phyloP scores from a whole-genome alignment of 768 basidiomycete species.

The Holtermannia corniformis region DNA sequence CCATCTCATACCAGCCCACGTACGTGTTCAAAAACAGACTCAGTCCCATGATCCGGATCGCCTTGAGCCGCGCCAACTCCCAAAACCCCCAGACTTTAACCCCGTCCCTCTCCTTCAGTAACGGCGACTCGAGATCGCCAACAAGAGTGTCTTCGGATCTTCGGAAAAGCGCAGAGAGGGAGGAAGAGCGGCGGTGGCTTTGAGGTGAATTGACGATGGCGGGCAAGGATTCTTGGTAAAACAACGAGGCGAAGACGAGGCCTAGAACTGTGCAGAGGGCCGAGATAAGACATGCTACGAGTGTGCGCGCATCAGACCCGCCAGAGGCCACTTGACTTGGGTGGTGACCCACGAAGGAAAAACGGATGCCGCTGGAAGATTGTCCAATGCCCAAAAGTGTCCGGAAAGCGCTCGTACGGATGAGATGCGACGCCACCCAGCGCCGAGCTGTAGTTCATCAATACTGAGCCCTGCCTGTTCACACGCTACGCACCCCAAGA shows the following conservation, averaged over 20 bases:
- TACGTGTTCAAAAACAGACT: slow-evolving; percentile 36
- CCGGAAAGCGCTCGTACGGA: slow-evolving; percentile 34
- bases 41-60: slow-evolving; percentile 25
- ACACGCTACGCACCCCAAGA: slow-evolving; percentile 25
- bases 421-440: slow-evolving; percentile 34
- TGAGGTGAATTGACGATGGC: slow-evolving; percentile 1
- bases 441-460: slow-evolving; percentile 12
- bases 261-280: slow-evolving; percentile 26
- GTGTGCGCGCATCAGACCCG: neutral
- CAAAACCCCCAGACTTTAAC: slow-evolving; percentile 29
- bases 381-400: slow-evolving; percentile 18
- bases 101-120: neutral
- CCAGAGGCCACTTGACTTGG: neutral
- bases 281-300: slow-evolving; percentile 30
- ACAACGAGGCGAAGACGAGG: slow-evolving; percentile 26
- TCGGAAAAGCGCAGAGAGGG: slow-evolving; percentile 5
- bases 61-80: slow-evolving; percentile 26
- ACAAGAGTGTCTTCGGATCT: slow-evolving; percentile 33
- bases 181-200: neutral
- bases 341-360: slow-evolving; percentile 23
- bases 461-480: neutral
- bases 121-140: slow-evolving; percentile 8
- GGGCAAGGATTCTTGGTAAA: slow-evolving; percentile 30
- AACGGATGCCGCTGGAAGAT: slow-evolving; percentile 24
- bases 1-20: slow-evolving; percentile 3